A percentile compares a stretch with the other conserved stretches of the same genome.
phyloP scores from a whole-genome alignment of 1,284 basidiomycete species.

The Moniliophthora roreri region DNA sequence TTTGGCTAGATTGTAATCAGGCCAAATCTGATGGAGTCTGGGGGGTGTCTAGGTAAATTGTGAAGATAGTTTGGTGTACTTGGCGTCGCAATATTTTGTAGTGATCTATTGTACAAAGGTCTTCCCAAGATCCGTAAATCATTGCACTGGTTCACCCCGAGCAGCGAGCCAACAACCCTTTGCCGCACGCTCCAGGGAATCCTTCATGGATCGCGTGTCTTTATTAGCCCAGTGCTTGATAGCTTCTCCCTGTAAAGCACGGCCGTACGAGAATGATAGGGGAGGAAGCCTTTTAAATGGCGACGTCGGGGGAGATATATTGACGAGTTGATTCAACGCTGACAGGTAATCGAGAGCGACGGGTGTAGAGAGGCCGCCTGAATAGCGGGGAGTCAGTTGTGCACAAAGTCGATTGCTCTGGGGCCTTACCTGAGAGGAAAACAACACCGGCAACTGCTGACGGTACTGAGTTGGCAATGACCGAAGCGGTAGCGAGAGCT shows the following conservation, averaged over 20 bases:
- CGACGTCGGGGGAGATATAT: constrained; percentile 28
- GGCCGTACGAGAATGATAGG: constrained; percentile 49
- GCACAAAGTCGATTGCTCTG: background rate
- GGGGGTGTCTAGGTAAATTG: too few relatives aligned
- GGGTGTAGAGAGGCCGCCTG: constrained; percentile 39
- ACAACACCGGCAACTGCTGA: constrained; percentile 46
- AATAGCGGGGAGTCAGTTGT: background rate
- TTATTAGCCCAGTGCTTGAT: constrained; percentile 45
- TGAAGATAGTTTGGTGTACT: too few relatives aligned
- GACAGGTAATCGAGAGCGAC: constrained; percentile 39
- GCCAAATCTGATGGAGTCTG: too few relatives aligned
- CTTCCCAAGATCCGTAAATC: too few relatives aligned
- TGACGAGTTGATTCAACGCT: constrained; percentile 36
- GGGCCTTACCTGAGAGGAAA: constrained; percentile 44
- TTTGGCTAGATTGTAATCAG: too few relatives aligned
- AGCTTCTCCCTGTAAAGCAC: constrained; percentile 49
- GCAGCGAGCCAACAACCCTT: constrained; percentile 42
- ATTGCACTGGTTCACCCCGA: constrained; percentile 20
- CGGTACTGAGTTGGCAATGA: constrained; percentile 47
- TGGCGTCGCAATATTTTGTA: too few relatives aligned
- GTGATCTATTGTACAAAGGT: too few relatives aligned
- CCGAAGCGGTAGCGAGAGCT: constrained; percentile 44
- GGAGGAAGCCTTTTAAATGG: constrained; percentile 38
- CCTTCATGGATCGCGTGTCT: constrained; percentile 39
- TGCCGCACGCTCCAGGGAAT: constrained; percentile 40